Conservation (phyloP, 176 grass and related monocot species). For the Carex kokanica region DNA sequence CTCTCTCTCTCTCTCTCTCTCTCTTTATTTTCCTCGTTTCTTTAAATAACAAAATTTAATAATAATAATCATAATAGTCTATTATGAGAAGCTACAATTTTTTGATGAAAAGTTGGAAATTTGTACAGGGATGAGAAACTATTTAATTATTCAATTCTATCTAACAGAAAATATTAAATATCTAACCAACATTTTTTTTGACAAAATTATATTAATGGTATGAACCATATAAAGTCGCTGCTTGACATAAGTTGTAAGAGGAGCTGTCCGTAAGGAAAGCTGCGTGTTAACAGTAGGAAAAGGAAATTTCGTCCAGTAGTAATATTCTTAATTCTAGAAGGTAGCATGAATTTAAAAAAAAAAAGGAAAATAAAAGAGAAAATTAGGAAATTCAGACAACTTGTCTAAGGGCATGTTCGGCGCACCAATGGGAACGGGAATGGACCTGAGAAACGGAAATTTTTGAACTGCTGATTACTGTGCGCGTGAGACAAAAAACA, state of each 20-base stretch:
- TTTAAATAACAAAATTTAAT: too few species aligned
- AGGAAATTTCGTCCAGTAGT: neutral
- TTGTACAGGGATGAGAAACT: neutral
- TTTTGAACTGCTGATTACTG: too few species aligned
- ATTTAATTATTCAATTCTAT: neutral
- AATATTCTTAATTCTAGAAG: neutral
- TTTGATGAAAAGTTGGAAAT: neutral
- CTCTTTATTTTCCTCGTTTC: neutral
- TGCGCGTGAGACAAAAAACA: too few species aligned
- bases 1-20: neutral
- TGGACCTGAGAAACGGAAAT: too few species aligned
- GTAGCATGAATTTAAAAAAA: neutral
- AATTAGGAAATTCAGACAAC: neutral
- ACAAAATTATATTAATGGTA: neutral
- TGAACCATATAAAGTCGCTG: neutral
- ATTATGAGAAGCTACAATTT: too few species aligned
- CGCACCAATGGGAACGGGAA: too few species aligned
- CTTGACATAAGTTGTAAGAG: neutral
- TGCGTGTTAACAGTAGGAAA: conserved; percentile 4
- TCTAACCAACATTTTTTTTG: neutral
- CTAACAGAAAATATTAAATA: neutral
- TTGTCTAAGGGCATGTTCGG: too few species aligned
- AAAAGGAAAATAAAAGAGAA: neutral
- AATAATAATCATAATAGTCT: too few species aligned
- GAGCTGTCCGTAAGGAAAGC: neutral